These are phyloP conservation scores for Fonsecaea nubica DNA, from an alignment of 2,329 filamentous ascomycete genomes.

Conservation along the genomic window DNA sequence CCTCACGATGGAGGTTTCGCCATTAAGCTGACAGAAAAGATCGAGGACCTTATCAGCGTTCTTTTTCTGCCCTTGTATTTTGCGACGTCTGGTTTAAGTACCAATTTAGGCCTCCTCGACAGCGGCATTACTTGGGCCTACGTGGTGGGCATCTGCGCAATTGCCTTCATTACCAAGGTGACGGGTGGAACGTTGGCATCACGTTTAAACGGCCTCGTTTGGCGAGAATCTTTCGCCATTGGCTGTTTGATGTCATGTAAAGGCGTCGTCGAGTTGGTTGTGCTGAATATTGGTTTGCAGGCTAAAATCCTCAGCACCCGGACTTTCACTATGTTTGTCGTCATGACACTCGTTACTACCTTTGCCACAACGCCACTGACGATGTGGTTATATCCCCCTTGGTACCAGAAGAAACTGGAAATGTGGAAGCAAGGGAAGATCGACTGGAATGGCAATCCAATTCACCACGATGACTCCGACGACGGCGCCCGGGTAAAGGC, in stretches of 20 bases:
- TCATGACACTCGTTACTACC: slow-evolving; percentile 89
- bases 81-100: slow-evolving; percentile 86
- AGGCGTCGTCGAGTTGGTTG: slow-evolving; percentile 90
- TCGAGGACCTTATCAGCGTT: slow-evolving; percentile 85
- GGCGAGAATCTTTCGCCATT: slow-evolving; percentile 88
- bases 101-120: slow-evolving; percentile 82
- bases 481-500: too few species aligned
- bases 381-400: slow-evolving; percentile 74
- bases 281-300: slow-evolving; percentile 81
- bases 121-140: slow-evolving; percentile 87
- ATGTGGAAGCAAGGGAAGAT: slow-evolving; percentile 84
- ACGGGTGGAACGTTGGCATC: slow-evolving; percentile 81
- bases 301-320: slow-evolving; percentile 80
- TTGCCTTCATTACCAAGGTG: slow-evolving; percentile 87
- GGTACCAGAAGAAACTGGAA: slow-evolving; percentile 75
- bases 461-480: too few species aligned
- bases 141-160: slow-evolving; percentile 78
- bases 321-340: slow-evolving; percentile 94
- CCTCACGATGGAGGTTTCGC: slow-evolving; percentile 71
- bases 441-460: too few species aligned
- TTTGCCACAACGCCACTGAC: slow-evolving; percentile 82
- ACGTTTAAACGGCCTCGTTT: slow-evolving; percentile 75
- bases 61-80: slow-evolving; percentile 92
- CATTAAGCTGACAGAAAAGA: slow-evolving; percentile 87
- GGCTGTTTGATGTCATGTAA: slow-evolving; percentile 96